Base-by-base conservation (phyloP, 1,284 basidiomycete species). In the Meripilus lineatus region DNA sequence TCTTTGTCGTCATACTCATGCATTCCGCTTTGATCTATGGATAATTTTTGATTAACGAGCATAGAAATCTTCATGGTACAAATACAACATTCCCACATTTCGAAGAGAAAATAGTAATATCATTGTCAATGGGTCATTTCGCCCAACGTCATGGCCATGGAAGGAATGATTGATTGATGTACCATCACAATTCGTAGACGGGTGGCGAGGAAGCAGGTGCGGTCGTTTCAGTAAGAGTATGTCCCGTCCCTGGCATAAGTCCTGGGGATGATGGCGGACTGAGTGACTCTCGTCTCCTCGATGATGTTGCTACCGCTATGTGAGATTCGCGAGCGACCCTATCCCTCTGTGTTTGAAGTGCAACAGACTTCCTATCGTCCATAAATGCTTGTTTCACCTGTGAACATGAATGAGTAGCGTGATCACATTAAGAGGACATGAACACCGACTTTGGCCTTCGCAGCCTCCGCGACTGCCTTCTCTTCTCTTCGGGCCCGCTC, bases 321-420 rank as follows among this genome's bases (percentile, higher is more conserved):
- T 68, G 65, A 26, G 69, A 71, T 37, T 58, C 64, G 35, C 77
- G 66, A 38, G 57, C 59, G 47, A 74, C 64, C 53, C 64, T 74
- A 51, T 86, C 81, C 47, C 72, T 67, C 54, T 78, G 65, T 49
- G 84, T 78, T 7, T 60, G 61, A 48, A 70, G 45, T 54, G 60
- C 55, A 57, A 78, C 81, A 6, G 63, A 58, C 57, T 68, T 76
- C 33, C 84, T 72, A 56, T 87, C 84, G 40, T 87, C 85, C 56
- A 84, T 70, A 56, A 75, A 86, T 2, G 81, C 79, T 32, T 85
- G 58, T 55, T 77, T 81, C 6, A 82, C 75, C 84, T 87, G 45
- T 2, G 7, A 32, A 42, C 23, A 38, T 44, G 20, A 15, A 42
- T 47, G 32, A 45, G 42, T 7, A n/a, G 8, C 10, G 8, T 30